Evolutionary conservation across 768 basidiomycete genomes (phyloP).

Genomic region (Mycena rosella): DNA sequence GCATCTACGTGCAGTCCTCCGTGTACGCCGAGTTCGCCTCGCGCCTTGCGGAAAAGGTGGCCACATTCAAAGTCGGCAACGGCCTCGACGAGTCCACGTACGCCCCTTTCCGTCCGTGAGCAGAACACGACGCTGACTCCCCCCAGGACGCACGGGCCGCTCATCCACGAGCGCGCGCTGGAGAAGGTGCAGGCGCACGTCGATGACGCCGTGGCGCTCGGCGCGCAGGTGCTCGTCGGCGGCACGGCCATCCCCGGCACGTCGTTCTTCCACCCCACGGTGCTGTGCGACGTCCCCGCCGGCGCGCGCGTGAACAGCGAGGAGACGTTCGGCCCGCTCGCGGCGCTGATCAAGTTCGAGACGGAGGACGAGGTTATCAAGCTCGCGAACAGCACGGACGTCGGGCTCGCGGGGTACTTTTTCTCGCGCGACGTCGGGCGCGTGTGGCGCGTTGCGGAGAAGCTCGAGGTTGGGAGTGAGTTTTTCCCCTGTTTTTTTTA

Average conservation of each 20-base stretch:
- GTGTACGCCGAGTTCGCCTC: conserved; percentile 95
- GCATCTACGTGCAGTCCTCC: conserved; percentile 92
- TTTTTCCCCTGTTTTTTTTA: conserved; percentile 46
- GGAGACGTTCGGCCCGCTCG: conserved; percentile 97
- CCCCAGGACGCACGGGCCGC: conserved; percentile 90
- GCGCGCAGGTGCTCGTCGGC: conserved; percentile 92
- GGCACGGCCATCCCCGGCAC: conserved; percentile 74
- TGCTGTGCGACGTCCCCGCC: conserved; percentile 85
- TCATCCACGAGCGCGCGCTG: conserved; percentile 89
- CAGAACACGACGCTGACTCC: neutral
- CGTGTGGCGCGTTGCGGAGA: conserved; percentile 95
- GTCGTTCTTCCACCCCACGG: conserved; percentile 88
- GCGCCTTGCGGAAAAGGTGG: conserved; percentile 85
- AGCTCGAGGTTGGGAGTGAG: conserved; percentile 85
- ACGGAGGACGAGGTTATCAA: conserved; percentile 94
- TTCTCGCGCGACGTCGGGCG: conserved; percentile 88
- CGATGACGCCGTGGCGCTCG: conserved; percentile 86
- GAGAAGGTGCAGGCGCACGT: conserved; percentile 91
- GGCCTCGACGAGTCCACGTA: conserved; percentile 85
- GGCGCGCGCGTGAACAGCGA: conserved; percentile 78
- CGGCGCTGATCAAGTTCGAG: conserved; percentile 89
- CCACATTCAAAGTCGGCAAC: conserved; percentile 88
- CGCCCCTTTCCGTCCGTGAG: conserved; percentile 38
- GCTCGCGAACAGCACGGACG: conserved; percentile 85
- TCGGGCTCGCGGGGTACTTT: conserved; percentile 96